Conservation (phyloP, 257 asterid species). For the Nicotiana tabacum region DNA sequence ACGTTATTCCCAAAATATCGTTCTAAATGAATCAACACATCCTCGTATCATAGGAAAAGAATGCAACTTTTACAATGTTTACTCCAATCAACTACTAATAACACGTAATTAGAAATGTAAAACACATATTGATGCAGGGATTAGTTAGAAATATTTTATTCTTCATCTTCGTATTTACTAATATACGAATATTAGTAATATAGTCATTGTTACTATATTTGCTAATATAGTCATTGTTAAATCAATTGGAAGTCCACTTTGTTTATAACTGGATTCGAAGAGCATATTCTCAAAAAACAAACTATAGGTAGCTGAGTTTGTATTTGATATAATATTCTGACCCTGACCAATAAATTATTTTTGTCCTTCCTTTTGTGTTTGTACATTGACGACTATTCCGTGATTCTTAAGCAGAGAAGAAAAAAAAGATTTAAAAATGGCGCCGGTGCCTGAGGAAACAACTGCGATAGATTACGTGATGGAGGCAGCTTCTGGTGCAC, state of each 20-base stretch:
- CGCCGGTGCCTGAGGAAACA: conserved; percentile 53
- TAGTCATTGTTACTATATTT: too few relatives aligned
- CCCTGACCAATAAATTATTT: neutral
- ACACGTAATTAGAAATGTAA: too few relatives aligned
- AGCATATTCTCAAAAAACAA: neutral
- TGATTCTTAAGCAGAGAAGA: neutral
- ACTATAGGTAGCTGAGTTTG: neutral
- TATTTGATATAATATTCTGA: neutral
- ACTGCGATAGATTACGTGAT: conserved; percentile 73
- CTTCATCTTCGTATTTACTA: too few relatives aligned
- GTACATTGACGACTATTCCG: neutral
- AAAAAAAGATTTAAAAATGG: neutral
- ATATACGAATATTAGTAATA: too few relatives aligned
- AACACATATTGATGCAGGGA: too few relatives aligned
- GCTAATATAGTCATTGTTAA: too few relatives aligned
- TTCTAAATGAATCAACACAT: too few relatives aligned
- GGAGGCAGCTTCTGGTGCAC: conserved; percentile 93
- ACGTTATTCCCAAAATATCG: too few relatives aligned
- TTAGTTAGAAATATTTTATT: too few relatives aligned
- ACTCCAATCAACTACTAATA: too few relatives aligned
- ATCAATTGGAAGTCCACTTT: neutral
- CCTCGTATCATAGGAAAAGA: too few relatives aligned
- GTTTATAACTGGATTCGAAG: neutral
- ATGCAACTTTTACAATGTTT: too few relatives aligned
- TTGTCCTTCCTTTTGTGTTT: neutral